Evolutionary conservation across 176 grass and related monocot species (phyloP), one percentile per base, ranked within the genome.

Genomic region (Musa schizocarpa): DNA sequence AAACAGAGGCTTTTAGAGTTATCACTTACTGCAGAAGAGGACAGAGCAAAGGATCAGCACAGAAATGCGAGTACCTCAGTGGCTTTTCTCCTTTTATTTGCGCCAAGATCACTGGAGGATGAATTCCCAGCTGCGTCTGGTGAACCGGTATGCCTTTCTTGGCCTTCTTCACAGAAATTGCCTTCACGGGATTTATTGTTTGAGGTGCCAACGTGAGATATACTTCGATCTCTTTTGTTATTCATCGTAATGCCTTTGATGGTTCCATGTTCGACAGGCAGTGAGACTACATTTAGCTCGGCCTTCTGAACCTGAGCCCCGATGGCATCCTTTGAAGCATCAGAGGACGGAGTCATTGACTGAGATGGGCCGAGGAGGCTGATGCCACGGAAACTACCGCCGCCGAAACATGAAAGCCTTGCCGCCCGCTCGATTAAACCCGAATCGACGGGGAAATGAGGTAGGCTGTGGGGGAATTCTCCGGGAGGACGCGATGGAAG

Each of bases 61-160:
- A 71, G 17, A 50, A 65, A 8, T 48, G 9, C 19, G 29, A n/a
- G 48, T 43, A 70, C 65, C 77, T 58, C 53, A 59, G 23, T 9
- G 9, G 65, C 49, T 57, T 67, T 79, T 58, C 53, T 69, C 65
- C 62, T 77, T 50, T 77, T 77, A 63, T 77, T 67, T 51, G 61
- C 61, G 53, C 50, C n/a, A 67, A 29, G 75, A 29, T 67, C 75
- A 66, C 63, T 67, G 0, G 62, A 16, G 25, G 75, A 77, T 51
- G 75, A 77, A 53, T 66, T 26, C 20, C 49, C 61, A 53, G 63
- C 49, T 16, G 8, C 62, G 3, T 66, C 62, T 16, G 21, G 11
- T 62, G 59, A 54, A 22, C 20, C 50, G 24, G 48, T 20, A 77
- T 25, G 21, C 24, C 49, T 43, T 26, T 77, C 75, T 77, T 6